Evolutionary conservation across 2,329 filamentous ascomycete species (phyloP).

Genomic region (Waltergamsia citrina): DNA sequence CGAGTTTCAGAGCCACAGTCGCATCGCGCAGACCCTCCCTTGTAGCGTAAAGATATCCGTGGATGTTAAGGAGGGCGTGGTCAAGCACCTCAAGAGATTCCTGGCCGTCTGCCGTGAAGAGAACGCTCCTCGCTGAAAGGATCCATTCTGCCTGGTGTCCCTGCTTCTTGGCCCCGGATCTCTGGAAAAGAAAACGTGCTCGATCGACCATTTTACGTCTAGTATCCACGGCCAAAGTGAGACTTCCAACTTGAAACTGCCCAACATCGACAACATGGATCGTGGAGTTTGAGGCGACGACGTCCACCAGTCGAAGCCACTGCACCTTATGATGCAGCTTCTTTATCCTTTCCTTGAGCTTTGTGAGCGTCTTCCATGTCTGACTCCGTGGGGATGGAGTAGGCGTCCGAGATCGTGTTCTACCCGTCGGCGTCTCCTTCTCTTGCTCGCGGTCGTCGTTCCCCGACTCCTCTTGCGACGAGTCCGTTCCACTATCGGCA

Average conservation of each 20-base stretch:
- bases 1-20: conserved; percentile 82
- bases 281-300: conserved; percentile 74
- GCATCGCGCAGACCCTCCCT: conserved; percentile 83
- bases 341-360: conserved; percentile 78
- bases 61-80: conserved; percentile 78
- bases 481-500: conserved; percentile 8
- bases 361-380: conserved; percentile 72
- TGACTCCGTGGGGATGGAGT: conserved; percentile 43
- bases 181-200: conserved; percentile 78
- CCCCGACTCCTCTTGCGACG: conserved; percentile 14
- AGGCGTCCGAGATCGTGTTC: conserved; percentile 1
- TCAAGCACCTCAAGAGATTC: conserved; percentile 86
- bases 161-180: conserved; percentile 48
- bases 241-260: conserved; percentile 71
- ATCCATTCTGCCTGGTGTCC: conserved; percentile 86
- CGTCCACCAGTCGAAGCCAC: conserved; percentile 82
- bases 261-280: conserved; percentile 74
- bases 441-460: conserved; percentile 9
- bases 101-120: conserved; percentile 77
- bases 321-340: conserved; percentile 75
- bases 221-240: conserved; percentile 84
- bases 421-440: conserved; percentile 15
- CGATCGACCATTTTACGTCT: conserved; percentile 85
- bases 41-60: conserved; percentile 80
- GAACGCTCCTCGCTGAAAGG: conserved; percentile 70